These are phyloP conservation scores for Tetrahymena elliotti DNA, from an alignment of 73 alveolate species.

Conservation along the genomic window DNA sequence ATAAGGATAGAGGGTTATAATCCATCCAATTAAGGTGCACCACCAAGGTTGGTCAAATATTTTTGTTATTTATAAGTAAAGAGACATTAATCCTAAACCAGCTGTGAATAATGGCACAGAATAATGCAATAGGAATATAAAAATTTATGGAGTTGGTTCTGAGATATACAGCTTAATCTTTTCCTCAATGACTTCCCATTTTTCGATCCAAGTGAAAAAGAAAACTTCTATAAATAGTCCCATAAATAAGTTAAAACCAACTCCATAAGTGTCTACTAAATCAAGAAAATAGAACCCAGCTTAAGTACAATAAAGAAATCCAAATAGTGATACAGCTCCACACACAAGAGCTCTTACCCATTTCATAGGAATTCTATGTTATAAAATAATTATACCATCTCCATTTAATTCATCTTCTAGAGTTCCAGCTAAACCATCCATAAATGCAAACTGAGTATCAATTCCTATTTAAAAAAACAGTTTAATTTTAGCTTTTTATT, in stretches of 20 bases:
- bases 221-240: background rate
- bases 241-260: background rate
- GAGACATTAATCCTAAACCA: background rate
- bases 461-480: background rate
- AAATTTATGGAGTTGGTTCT: background rate
- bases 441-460: slow-evolving; percentile 36
- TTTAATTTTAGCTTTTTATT: background rate
- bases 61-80: background rate
- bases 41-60: background rate
- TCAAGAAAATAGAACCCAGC: slow-evolving; percentile 16
- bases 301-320: slow-evolving; percentile 23
- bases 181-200: background rate
- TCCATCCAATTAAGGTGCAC: background rate
- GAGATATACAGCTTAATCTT: background rate
- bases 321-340: background rate
- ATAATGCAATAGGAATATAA: background rate
- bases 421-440: slow-evolving; percentile 41
- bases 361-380: background rate
- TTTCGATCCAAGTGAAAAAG: background rate
- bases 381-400: background rate
- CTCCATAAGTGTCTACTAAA: slow-evolving; percentile 31
- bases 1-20: background rate
- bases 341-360: slow-evolving; percentile 16
- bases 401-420: slow-evolving; percentile 28
- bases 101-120: background rate